Evolutionary conservation across 345 rosid genomes (phyloP).

Genomic region (Citrus hindsii): DNA sequence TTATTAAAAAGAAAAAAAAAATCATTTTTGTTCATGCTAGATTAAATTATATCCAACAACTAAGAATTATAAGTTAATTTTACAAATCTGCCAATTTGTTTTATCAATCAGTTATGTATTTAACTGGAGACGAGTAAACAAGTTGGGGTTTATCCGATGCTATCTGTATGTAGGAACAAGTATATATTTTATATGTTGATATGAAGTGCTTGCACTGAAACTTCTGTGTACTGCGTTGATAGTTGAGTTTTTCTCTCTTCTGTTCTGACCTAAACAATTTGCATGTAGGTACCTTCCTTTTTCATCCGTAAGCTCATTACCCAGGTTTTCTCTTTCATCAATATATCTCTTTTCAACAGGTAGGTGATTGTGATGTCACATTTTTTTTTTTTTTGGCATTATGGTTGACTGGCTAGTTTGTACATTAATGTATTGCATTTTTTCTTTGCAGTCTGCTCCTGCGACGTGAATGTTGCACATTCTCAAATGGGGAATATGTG

Average conservation of each 20-base stretch:
- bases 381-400: background rate
- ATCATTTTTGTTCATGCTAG: background rate
- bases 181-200: background rate
- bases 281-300: constrained; percentile 82
- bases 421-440: background rate
- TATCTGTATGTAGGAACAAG: background rate
- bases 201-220: background rate
- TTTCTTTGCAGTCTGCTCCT: constrained; percentile 68
- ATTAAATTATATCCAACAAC: background rate
- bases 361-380: constrained; percentile 19
- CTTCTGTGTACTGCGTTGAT: background rate
- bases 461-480: constrained; percentile 97
- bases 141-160: background rate
- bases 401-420: background rate
- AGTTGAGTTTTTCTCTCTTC: background rate
- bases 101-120: background rate
- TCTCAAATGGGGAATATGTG: constrained; percentile 96
- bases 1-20: too few species aligned
- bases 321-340: constrained; percentile 96
- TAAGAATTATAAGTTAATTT: background rate
- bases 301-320: constrained; percentile 94
- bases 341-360: constrained; percentile 96
- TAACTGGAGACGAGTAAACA: background rate
- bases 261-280: constrained; percentile 22
- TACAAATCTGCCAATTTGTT: background rate